Evolutionary conservation across 306 rosid genomes (phyloP).

Genomic region (Acacia confusa): DNA sequence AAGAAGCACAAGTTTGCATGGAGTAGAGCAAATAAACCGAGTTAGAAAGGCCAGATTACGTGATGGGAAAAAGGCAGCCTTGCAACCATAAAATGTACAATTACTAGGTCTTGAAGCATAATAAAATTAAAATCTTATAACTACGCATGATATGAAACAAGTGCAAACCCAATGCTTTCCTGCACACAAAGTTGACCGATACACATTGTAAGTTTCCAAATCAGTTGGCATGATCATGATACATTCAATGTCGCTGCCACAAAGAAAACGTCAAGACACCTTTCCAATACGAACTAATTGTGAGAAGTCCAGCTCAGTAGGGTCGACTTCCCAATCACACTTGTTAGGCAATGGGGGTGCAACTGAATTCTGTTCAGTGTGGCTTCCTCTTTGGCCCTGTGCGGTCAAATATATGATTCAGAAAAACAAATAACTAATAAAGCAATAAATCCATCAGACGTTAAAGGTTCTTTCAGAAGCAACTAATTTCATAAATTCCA

Average conservation of each 20-base stretch:
- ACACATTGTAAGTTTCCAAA: slow-evolving; percentile 10
- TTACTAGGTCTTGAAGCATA: slow-evolving; percentile 19
- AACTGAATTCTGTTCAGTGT: slow-evolving; percentile 83
- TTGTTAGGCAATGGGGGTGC: slow-evolving; percentile 90
- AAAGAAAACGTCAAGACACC: slow-evolving; percentile 42
- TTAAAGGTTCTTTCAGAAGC: slow-evolving; percentile 8
- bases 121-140: slow-evolving; percentile 9
- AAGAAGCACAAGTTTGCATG: slow-evolving; percentile 1
- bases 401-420: slow-evolving; percentile 28
- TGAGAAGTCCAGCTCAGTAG: slow-evolving; percentile 89
- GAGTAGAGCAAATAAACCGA: neutral
- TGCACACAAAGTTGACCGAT: slow-evolving; percentile 8
- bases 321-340: slow-evolving; percentile 99
- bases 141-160: slow-evolving; percentile 5
- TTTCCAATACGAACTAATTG: slow-evolving; percentile 74
- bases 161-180: neutral
- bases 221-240: neutral
- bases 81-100: neutral
- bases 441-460: neutral
- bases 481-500: neutral
- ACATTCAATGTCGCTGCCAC: neutral
- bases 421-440: neutral
- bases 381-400: slow-evolving; percentile 99
- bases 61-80: neutral
- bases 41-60: slow-evolving; percentile 4